Percentiles rank a stretch among this genome's conserved stretches.
These are phyloP conservation scores for Rhizoclosmatium sp. DNA, from an alignment of 192 early-diverging fungal species.

Conservation along the genomic window DNA sequence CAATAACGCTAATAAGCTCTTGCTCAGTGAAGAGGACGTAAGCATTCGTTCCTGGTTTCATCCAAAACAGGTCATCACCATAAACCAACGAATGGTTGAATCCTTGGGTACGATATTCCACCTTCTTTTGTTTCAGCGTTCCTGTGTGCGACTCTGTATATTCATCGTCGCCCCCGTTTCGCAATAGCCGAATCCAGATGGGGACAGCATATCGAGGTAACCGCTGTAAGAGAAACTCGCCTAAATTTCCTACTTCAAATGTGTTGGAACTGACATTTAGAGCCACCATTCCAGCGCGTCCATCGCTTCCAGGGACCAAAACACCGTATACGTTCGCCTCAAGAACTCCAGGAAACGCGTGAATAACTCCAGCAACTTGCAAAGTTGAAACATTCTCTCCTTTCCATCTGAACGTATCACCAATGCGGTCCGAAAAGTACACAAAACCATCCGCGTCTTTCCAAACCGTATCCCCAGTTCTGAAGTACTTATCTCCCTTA, in stretches of 20 bases:
- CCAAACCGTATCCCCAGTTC: constrained; percentile 70
- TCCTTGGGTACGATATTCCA: constrained; percentile 1
- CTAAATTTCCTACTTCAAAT: constrained; percentile 28
- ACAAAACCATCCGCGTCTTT: constrained; percentile 58
- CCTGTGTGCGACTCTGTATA: constrained; percentile 7
- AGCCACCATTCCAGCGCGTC: constrained; percentile 44
- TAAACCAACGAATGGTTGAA: too few relatives aligned
- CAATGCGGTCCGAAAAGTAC: constrained; percentile 74
- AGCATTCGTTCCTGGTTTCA: too few relatives aligned
- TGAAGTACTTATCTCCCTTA: constrained; percentile 68
- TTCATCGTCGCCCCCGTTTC: not conserved
- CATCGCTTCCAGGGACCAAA: constrained; percentile 35
- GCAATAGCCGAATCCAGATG: constrained; percentile 29
- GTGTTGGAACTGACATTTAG: constrained; percentile 1
- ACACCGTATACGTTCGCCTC: constrained; percentile 48
- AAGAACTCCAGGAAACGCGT: constrained; percentile 55
- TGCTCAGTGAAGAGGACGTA: too few relatives aligned
- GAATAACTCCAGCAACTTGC: constrained; percentile 68
- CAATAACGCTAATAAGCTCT: too few relatives aligned
- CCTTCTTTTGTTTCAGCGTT: constrained; percentile 37
- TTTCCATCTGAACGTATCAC: constrained; percentile 77
- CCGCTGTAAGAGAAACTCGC: not conserved
- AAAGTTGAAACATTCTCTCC: constrained; percentile 59
- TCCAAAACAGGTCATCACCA: too few relatives aligned
- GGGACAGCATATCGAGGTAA: constrained; percentile 39